Percentiles rank a stretch among this genome's conserved stretches.
Evolutionary conservation across 179 eudicot genomes (phyloP).

Genomic region (Silene noctiflora): DNA sequence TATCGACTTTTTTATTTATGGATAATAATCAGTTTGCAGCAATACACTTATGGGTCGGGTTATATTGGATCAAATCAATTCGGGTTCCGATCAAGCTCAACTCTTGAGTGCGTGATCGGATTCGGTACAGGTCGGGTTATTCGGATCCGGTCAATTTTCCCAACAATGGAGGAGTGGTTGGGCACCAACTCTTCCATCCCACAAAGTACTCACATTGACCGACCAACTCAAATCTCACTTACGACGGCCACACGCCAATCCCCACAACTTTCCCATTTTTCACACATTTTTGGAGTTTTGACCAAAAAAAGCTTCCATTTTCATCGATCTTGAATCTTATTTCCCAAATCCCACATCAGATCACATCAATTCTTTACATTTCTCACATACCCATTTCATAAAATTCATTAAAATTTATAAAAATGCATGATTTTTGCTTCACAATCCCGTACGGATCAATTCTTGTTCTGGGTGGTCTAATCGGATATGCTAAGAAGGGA

Average conservation of each 20-base stretch:
- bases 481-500: slow-evolving; percentile 72
- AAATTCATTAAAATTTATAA: slow-evolving; percentile 15
- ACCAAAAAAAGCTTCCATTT: slow-evolving; percentile 1
- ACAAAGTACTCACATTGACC: neutral
- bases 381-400: slow-evolving; percentile 24
- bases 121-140: too few relatives aligned
- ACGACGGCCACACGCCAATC: neutral
- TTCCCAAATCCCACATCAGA: slow-evolving; percentile 19
- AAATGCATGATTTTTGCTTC: slow-evolving; percentile 97
- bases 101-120: too few relatives aligned
- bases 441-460: slow-evolving; percentile 88
- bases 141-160: too few relatives aligned
- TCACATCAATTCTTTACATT: slow-evolving; percentile 11
- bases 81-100: too few relatives aligned
- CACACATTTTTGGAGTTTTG: neutral
- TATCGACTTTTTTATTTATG: too few relatives aligned
- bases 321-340: slow-evolving; percentile 6
- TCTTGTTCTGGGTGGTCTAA: slow-evolving; percentile 60
- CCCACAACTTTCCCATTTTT: neutral
- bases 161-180: neutral
- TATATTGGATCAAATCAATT: too few relatives aligned
- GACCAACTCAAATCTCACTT: neutral
- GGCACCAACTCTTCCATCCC: neutral
- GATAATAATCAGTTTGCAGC: too few relatives aligned
- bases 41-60: too few relatives aligned